A percentile compares a stretch with the other conserved stretches of the same genome.
Evolutionary conservation across 495 filamentous ascomycete genomes (phyloP).

Genomic region (Neurospora sublineolata): DNA sequence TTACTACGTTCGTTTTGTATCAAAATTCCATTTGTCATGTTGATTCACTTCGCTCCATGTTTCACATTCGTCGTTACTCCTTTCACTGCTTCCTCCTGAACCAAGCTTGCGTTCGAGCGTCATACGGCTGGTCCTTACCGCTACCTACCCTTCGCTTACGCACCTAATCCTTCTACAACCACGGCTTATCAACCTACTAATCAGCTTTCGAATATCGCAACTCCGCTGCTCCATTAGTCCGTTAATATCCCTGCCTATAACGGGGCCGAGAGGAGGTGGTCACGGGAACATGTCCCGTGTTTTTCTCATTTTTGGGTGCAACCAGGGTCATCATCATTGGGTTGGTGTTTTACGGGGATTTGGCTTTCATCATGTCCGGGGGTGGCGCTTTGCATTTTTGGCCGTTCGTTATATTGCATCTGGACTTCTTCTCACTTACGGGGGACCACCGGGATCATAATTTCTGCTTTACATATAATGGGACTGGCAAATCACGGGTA

Average conservation of each 20-base stretch:
- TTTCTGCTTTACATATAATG: not conserved
- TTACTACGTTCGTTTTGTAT: not conserved
- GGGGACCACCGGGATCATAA: not conserved
- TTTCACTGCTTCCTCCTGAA: not conserved
- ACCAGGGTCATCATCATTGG: not conserved
- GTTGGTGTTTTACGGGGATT: not conserved
- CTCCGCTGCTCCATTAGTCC: not conserved
- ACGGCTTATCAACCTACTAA: not conserved
- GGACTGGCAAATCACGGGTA: not conserved
- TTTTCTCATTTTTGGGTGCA: not conserved
- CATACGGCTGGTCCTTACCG: not conserved
- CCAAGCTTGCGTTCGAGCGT: not conserved
- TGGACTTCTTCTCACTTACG: not conserved
- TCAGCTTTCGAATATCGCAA: not conserved
- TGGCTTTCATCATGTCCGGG: not conserved
- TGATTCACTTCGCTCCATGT: not conserved
- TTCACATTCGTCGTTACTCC: not conserved
- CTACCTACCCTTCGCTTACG: not conserved
- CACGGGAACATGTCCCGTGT: not conserved
- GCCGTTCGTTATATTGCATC: not conserved
- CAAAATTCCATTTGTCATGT: not conserved
- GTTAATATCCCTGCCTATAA: not conserved
- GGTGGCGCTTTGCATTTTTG: not conserved
- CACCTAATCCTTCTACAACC: not conserved
- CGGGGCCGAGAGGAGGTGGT: not conserved